phyloP scores from a whole-genome alignment of 306 rosid genomes.

The Casuarina equisetifolia region DNA sequence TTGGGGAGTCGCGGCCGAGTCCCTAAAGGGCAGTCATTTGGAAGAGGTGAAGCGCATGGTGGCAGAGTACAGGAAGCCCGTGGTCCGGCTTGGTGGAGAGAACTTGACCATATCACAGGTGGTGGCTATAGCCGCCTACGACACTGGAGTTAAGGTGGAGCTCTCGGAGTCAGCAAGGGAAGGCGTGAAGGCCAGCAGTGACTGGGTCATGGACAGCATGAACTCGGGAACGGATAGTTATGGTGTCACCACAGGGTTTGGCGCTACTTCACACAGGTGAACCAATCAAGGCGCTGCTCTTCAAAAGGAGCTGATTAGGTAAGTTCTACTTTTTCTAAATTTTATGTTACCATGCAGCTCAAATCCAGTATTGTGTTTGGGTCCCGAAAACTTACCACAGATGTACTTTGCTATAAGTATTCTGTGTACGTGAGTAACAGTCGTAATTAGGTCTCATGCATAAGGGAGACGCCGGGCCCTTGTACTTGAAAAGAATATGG shows the following conservation, averaged over 20 bases:
- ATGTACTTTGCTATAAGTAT: no score
- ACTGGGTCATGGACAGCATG: constrained; percentile 92
- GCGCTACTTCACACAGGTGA: constrained; percentile 49
- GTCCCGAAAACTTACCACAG: no score
- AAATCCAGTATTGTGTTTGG: no score
- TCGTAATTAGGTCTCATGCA: no score
- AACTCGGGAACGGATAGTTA: constrained; percentile 71
- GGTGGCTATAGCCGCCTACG: constrained; percentile 62
- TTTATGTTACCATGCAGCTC: no score
- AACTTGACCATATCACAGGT: constrained; percentile 72
- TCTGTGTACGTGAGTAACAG: no score
- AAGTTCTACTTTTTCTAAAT: neutral
- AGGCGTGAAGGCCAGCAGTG: constrained; percentile 85
- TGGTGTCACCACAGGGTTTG: constrained; percentile 95
- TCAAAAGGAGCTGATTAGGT: constrained; percentile 83
- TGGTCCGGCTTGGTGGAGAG: constrained; percentile 65
- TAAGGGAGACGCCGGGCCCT: no score
- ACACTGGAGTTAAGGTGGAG: constrained; percentile 50
- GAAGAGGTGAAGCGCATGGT: no score
- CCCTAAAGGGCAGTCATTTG: no score
- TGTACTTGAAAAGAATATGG: no score
- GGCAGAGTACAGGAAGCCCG: constrained; percentile 58
- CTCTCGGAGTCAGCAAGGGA: constrained; percentile 63
- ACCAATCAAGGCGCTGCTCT: constrained; percentile 76
- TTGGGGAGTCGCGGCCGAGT: no score